These are phyloP conservation scores for Penicillium psychrofluorescens DNA, from an alignment of 495 filamentous ascomycete species.

Conservation along the genomic window DNA sequence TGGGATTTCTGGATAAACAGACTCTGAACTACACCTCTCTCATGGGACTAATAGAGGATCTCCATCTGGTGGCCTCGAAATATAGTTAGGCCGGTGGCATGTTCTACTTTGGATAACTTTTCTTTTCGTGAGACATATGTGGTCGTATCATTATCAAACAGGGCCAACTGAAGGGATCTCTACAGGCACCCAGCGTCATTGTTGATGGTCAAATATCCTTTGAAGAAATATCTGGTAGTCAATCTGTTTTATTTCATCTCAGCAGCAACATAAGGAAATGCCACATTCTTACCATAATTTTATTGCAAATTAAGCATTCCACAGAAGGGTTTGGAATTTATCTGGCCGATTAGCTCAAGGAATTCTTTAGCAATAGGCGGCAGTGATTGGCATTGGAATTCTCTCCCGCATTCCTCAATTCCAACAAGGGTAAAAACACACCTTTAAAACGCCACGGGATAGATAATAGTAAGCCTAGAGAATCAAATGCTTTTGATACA, in stretches of 20 bases:
- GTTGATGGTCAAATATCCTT: slow-evolving; percentile 29
- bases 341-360: no score
- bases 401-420: no score
- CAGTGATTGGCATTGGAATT: no score
- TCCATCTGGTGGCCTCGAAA: slow-evolving; percentile 41
- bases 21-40: slow-evolving; percentile 27
- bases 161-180: not conserved
- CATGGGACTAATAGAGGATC: slow-evolving; percentile 34
- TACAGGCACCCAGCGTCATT: slow-evolving; percentile 26
- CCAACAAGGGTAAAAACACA: no score
- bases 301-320: no score
- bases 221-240: slow-evolving; percentile 39
- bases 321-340: no score
- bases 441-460: no score
- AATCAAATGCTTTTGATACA: not conserved
- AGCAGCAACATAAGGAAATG: no score
- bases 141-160: no score
- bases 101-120: slow-evolving; percentile 55
- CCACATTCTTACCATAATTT: no score
- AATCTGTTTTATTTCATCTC: slow-evolving; percentile 33
- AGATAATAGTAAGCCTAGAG: no score
- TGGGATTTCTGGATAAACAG: slow-evolving; percentile 49
- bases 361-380: no score
- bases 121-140: slow-evolving; percentile 20
- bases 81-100: slow-evolving; percentile 47